Evolutionary conservation across 371 early-diverging fungal species (phyloP).

Genomic region (Apophysomyces ossiformis): DNA sequence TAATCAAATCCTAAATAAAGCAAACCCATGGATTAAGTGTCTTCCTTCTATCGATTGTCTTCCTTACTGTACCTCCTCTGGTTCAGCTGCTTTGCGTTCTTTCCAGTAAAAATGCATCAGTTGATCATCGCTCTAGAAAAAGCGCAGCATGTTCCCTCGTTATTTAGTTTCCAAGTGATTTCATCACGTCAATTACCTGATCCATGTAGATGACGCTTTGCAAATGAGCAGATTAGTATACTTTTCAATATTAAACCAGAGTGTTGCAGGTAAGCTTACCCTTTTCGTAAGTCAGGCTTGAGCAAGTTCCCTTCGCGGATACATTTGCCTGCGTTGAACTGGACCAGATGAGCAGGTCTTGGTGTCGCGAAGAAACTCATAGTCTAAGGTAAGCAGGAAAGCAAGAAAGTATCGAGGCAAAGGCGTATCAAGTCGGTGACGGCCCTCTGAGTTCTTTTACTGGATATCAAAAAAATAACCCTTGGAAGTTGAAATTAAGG

Average conservation of each 20-base stretch:
- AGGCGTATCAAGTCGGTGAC: no score
- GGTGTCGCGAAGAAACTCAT: slow-evolving; percentile 48
- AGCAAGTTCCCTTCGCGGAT: slow-evolving; percentile 70
- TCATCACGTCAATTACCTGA: slow-evolving; percentile 36
- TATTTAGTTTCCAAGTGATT: no score
- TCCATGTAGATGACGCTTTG: slow-evolving; percentile 59
- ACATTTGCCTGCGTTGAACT: slow-evolving; percentile 82
- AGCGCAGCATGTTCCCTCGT: no score
- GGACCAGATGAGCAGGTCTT: slow-evolving; percentile 44
- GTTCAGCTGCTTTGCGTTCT: slow-evolving; percentile 52
- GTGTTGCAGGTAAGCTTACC: slow-evolving; percentile 41
- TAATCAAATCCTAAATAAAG: slow-evolving; percentile 70
- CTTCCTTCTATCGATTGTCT: neutral
- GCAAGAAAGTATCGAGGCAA: no score
- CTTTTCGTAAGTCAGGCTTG: slow-evolving; percentile 75
- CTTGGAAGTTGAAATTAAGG: no score
- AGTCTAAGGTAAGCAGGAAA: neutral
- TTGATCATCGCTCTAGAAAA: slow-evolving; percentile 61
- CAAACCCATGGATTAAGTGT: slow-evolving; percentile 46
- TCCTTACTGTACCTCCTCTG: slow-evolving; percentile 57
- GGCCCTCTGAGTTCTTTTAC: no score
- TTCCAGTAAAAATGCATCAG: slow-evolving; percentile 82
- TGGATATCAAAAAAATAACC: no score
- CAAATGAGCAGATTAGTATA: neutral
- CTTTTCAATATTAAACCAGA: neutral